Evolutionary conservation across 306 rosid genomes (phyloP).

Genomic region (Quercus wislizeni): DNA sequence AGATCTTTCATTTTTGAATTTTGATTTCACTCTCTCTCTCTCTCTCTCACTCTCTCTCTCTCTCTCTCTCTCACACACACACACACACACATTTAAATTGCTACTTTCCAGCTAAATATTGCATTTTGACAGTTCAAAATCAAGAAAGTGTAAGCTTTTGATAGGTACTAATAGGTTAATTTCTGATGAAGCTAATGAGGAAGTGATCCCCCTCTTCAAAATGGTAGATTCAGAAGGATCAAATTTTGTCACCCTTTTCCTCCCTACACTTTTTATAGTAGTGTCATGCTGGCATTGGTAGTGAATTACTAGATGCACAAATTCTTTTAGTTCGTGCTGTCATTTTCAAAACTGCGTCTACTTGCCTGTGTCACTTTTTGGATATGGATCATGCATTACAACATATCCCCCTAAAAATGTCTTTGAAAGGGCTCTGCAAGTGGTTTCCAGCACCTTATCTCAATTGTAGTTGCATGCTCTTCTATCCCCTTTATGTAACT

Average conservation of each 20-base stretch:
- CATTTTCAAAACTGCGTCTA: background rate
- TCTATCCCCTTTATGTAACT: background rate
- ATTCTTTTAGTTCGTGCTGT: background rate
- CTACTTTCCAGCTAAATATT: background rate
- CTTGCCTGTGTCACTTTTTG: background rate
- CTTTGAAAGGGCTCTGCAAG: background rate
- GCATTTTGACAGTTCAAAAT: background rate
- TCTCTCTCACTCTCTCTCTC: too few relatives aligned
- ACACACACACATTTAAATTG: background rate
- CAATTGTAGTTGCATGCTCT: background rate
- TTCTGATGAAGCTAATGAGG: background rate
- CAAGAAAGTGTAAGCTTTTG: background rate
- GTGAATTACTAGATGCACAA: background rate
- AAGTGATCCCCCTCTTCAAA: background rate
- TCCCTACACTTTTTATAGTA: background rate
- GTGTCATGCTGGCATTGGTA: background rate
- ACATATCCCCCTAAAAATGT: too few relatives aligned
- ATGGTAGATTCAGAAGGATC: background rate
- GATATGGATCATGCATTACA: background rate
- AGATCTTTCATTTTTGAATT: slow-evolving; percentile 3
- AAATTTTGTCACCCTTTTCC: background rate
- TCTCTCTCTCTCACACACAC: background rate
- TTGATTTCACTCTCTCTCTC: background rate
- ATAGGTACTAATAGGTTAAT: background rate
- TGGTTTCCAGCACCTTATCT: background rate